Evolutionary conservation across 2,329 filamentous ascomycete species (phyloP), one percentile per base, ranked within the genome.

Genomic region (Neonectria neomacrospora): DNA sequence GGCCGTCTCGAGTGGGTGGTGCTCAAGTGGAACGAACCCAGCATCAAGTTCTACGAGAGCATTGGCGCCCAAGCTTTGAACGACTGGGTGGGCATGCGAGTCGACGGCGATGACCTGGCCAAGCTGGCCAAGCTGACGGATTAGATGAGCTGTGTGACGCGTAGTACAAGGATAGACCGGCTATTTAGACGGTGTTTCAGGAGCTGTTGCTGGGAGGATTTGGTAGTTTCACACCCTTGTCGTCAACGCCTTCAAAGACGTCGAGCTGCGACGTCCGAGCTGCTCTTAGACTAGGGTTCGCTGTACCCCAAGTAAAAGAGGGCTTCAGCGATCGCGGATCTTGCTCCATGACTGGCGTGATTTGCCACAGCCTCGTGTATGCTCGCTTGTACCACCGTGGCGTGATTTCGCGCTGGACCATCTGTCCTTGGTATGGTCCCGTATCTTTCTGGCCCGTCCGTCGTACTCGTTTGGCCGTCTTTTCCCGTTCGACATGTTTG

Each of bases 11-110:
- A 98, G 75, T 98, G 95, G 95, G 89, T 86, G 68, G 96, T 97
- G 66, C 79, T 97, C 72, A 95, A 92, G 80, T 97, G 94, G 94
- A 98, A 98, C 75, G 88, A 92, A 82, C 92, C 93, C 8, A 94
- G 91, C 76, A 91, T 98, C 80, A 84, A 89, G 71, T 97, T 98
- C 74, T 98, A 98, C 76, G 83, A 90, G 78, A 85, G 82, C 63
- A 85, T 90, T 55, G 92, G 92, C 1, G 92, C 91, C 1, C 82
- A 79, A 69, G 80, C 82, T 68, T 88, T 90, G 89, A 81, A 82
- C 64, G 90, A 91, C 62, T 95, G 91, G 92, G 85, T 92, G 16
- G 87, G 87, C 2, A 89, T 95, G 87, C 85, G 92, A 34, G 88
- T 94, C 1, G 91, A 94, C 62, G 86, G 89, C 3, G 86, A 91